Conservation (phyloP, 306 rosid species). For the Castanea mollissima region DNA sequence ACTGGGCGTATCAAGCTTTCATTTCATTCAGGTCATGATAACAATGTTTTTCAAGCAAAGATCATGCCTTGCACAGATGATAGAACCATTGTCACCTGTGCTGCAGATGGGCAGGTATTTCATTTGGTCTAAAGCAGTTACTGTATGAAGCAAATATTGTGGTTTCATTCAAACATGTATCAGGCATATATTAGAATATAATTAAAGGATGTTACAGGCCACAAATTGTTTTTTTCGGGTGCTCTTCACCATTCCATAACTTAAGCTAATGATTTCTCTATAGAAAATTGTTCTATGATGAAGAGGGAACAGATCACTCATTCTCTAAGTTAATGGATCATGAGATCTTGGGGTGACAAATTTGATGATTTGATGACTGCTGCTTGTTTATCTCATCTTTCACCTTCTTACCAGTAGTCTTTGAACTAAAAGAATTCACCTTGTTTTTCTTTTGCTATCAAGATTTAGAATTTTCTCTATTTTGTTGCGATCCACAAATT, state of each 20-base stretch:
- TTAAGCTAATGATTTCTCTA: background rate
- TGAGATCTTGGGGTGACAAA: background rate
- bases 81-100: conserved; percentile 76
- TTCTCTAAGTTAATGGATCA: background rate
- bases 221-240: background rate
- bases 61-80: conserved; percentile 74
- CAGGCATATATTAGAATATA: background rate
- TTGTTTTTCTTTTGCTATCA: background rate
- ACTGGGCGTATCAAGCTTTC: conserved; percentile 46
- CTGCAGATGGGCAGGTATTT: conserved; percentile 91
- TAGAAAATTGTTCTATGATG: too few relatives aligned
- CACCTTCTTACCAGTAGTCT: background rate
- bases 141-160: background rate
- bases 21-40: conserved; percentile 63
- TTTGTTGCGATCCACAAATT: too few relatives aligned
- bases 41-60: conserved; percentile 82
- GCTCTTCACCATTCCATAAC: background rate
- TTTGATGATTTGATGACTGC: background rate
- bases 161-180: background rate
- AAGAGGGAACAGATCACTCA: background rate
- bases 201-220: background rate
- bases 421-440: background rate
- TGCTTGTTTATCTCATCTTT: background rate
- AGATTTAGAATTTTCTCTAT: background rate
- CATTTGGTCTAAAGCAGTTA: background rate